phyloP scores from a whole-genome alignment of 148 eudicot species.

The Amaranthus hypochondriacus region DNA sequence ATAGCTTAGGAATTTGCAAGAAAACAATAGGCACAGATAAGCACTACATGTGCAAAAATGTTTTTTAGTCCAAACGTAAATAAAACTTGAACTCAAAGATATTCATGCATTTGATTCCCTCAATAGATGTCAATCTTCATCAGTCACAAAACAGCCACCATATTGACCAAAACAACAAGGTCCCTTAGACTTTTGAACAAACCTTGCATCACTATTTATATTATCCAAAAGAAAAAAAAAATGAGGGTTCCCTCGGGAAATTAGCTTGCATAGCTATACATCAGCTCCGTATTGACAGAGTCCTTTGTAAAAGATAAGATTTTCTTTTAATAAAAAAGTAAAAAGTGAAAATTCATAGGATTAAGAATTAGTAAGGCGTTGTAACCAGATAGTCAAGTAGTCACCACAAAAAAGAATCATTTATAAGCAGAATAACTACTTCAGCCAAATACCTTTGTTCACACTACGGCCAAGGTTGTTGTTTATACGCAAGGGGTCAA shows the following conservation, averaged over 20 bases:
- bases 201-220: background rate
- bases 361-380: background rate
- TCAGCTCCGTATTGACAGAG: too few species aligned
- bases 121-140: background rate
- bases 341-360: background rate
- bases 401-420: background rate
- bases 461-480: constrained; percentile 78
- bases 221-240: background rate
- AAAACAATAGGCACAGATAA: background rate
- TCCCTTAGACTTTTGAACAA: background rate
- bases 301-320: too few species aligned
- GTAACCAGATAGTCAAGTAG: background rate
- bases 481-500: constrained; percentile 52
- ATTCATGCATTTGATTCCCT: background rate
- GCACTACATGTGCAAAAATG: background rate
- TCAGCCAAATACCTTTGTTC: constrained; percentile 43
- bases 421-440: background rate
- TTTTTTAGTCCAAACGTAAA: background rate
- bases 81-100: background rate
- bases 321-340: background rate
- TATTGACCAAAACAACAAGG: background rate
- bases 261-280: background rate
- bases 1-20: background rate
- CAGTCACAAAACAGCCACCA: background rate
- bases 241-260: background rate